Conservation (phyloP, 345 rosid genomes). For the Salix koriyanagi region DNA sequence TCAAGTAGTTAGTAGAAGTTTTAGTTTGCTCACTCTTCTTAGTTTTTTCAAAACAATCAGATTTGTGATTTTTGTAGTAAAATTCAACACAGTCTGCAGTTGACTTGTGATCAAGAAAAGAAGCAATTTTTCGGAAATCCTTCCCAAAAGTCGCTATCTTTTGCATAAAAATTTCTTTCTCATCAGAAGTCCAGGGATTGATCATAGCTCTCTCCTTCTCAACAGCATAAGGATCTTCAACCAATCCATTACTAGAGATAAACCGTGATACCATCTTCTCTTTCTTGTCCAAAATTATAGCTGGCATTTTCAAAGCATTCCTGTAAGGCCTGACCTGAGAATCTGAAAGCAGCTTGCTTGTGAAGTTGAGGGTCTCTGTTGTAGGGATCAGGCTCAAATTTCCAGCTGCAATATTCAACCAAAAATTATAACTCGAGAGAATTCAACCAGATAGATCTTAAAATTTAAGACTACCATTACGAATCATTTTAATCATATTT, state of each 20-base stretch:
- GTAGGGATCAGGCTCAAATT: conserved; percentile 51
- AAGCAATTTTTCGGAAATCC: conserved; percentile 78
- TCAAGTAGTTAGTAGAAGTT: conserved; percentile 51
- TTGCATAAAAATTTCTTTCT: conserved; percentile 67
- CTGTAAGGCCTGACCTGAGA: conserved; percentile 49
- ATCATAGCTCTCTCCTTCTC: conserved; percentile 86
- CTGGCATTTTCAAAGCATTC: conserved; percentile 78
- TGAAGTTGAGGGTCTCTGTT: conserved; percentile 44
- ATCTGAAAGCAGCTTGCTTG: conserved; percentile 52
- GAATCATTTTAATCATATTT: neutral
- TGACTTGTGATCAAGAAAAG: conserved; percentile 79
- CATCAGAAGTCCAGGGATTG: conserved; percentile 86
- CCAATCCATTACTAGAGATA: conserved; percentile 66
- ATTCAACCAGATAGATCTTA: neutral
- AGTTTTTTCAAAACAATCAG: conserved; percentile 77
- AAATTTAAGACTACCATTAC: neutral
- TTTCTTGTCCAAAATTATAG: conserved; percentile 70
- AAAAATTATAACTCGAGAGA: neutral
- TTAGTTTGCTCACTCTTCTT: conserved; percentile 71
- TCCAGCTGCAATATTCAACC: conserved; percentile 39
- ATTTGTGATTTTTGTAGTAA: conserved; percentile 96
- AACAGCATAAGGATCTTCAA: conserved; percentile 83
- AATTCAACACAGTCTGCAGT: conserved; percentile 95
- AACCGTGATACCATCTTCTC: conserved; percentile 64
- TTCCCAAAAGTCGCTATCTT: conserved; percentile 74